These are phyloP conservation scores for Knoxdaviesia capensis DNA, from an alignment of 2,329 filamentous ascomycete genomes.

Conservation along the genomic window DNA sequence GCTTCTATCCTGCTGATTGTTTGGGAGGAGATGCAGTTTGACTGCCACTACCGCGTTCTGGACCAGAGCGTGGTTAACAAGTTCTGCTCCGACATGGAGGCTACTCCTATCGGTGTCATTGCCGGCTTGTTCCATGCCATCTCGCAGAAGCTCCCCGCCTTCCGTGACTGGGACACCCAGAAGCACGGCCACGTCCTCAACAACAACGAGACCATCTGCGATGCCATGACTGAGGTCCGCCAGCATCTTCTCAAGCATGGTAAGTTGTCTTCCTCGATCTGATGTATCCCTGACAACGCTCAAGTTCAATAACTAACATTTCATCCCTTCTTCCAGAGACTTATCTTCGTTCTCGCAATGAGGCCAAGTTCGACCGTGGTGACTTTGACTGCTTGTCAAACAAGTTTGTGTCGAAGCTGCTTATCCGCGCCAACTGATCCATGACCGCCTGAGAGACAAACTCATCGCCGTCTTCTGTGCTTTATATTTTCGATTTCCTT, in stretches of 20 bases:
- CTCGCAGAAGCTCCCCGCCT: conserved; percentile 82
- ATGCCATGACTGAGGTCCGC: conserved; percentile 89
- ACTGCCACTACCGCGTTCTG: conserved; percentile 86
- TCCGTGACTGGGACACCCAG: conserved; percentile 83
- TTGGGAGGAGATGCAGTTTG: conserved; percentile 98
- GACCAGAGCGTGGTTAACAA: conserved; percentile 72
- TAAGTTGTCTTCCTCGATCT: conserved; percentile 25
- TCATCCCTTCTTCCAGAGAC: conserved; percentile 35
- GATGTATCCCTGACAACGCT: not conserved
- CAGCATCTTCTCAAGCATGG: conserved; percentile 86
- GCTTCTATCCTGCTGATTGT: conserved; percentile 82
- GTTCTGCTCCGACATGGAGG: conserved; percentile 95
- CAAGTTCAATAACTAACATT: not conserved
- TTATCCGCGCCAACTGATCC: conserved; percentile 73
- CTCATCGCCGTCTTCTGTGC: not conserved
- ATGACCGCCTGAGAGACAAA: not conserved
- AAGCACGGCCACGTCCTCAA: conserved; percentile 82
- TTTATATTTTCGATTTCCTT: not conserved
- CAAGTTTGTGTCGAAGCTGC: conserved; percentile 91
- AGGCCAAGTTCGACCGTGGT: conserved; percentile 68
- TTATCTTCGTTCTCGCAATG: conserved; percentile 64
- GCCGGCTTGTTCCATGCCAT: conserved; percentile 95
- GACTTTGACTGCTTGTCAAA: conserved; percentile 94
- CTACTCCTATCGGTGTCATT: conserved; percentile 85
- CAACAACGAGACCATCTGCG: conserved; percentile 81